A percentile compares a stretch with the other conserved stretches of the same genome.
Conservation (phyloP, 169 alveolate genomes). For the Eimeria falciformis region DNA sequence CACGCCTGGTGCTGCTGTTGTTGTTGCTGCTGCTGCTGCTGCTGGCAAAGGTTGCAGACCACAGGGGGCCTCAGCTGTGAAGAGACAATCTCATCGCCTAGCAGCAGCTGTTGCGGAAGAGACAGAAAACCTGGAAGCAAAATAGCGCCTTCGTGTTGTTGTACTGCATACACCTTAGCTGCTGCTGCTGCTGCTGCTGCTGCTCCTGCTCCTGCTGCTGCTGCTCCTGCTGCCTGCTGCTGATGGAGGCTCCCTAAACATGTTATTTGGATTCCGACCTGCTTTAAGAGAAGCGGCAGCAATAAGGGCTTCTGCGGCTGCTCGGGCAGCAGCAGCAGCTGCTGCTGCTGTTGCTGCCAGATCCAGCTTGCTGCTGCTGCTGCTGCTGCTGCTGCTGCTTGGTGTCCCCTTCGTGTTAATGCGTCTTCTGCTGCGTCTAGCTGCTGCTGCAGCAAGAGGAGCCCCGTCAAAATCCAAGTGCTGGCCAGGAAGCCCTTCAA, state of each 20-base stretch:
- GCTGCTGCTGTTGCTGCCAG: neutral
- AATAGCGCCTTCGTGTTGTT: neutral
- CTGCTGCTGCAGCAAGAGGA: slow-evolving; percentile 22
- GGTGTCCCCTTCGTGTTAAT: neutral
- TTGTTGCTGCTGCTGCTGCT: neutral
- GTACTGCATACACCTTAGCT: neutral
- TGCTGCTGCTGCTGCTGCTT: slow-evolving; percentile 3
- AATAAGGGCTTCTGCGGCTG: slow-evolving; percentile 3
- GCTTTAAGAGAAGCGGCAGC: neutral
- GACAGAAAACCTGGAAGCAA: slow-evolving; percentile 31
- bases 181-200: slow-evolving; percentile 23
- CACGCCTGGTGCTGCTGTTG: slow-evolving; percentile 12
- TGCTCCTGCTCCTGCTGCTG: neutral
- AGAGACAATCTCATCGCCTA: neutral
- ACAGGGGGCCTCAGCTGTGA: neutral
- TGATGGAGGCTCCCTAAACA: neutral
- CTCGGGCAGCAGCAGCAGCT: neutral
- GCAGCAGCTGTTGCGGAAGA: slow-evolving; percentile 22
- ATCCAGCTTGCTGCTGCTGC: neutral
- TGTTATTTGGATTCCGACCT: neutral
- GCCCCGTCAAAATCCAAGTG: slow-evolving; percentile 13
- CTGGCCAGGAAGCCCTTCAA: slow-evolving; percentile 17
- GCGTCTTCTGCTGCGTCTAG: neutral
- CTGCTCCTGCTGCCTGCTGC: slow-evolving; percentile 18
- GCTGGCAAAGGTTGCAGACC: slow-evolving; percentile 48